A percentile compares a stretch with the other conserved stretches of the same genome.
Evolutionary conservation across 1,284 basidiomycete genomes (phyloP).

Genomic region (Volvariella volvacea): DNA sequence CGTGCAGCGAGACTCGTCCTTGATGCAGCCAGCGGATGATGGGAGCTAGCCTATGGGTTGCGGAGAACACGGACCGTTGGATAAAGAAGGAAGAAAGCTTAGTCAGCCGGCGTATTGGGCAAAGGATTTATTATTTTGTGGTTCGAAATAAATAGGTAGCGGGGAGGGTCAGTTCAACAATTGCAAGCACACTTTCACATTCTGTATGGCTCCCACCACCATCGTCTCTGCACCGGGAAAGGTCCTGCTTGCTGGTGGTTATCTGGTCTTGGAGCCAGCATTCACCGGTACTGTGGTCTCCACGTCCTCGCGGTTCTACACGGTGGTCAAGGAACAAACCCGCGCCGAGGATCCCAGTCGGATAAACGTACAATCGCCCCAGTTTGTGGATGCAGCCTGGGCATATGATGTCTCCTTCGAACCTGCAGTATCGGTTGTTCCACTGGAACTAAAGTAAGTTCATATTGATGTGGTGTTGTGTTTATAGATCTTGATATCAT

Average conservation of each 20-base stretch:
- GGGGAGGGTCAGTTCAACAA: no score
- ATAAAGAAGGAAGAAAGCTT: no score
- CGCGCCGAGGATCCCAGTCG: slow-evolving; percentile 11
- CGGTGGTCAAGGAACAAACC: slow-evolving; percentile 35
- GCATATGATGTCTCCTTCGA: slow-evolving; percentile 52
- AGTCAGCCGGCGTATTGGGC: no score
- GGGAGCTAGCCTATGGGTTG: no score
- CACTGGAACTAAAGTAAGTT: slow-evolving; percentile 26
- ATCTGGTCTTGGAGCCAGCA: slow-evolving; percentile 83
- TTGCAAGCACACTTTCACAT: neutral
- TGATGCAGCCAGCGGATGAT: no score
- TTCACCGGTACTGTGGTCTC: slow-evolving; percentile 85
- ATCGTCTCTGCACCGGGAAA: slow-evolving; percentile 92
- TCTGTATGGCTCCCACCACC: slow-evolving; percentile 38
- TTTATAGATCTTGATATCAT: no score
- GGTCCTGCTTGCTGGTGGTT: slow-evolving; percentile 90
- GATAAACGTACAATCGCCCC: slow-evolving; percentile 83
- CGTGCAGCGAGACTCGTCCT: no score
- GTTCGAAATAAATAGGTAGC: no score
- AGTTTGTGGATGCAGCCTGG: slow-evolving; percentile 84
- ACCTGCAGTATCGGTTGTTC: slow-evolving; percentile 37
- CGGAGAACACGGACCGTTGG: no score
- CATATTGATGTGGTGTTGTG: no score
- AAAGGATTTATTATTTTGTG: no score
- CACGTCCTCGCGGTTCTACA: slow-evolving; percentile 92